phyloP scores from a whole-genome alignment of 805 yeast genomes.

The Grigorovia transvaalensis region DNA sequence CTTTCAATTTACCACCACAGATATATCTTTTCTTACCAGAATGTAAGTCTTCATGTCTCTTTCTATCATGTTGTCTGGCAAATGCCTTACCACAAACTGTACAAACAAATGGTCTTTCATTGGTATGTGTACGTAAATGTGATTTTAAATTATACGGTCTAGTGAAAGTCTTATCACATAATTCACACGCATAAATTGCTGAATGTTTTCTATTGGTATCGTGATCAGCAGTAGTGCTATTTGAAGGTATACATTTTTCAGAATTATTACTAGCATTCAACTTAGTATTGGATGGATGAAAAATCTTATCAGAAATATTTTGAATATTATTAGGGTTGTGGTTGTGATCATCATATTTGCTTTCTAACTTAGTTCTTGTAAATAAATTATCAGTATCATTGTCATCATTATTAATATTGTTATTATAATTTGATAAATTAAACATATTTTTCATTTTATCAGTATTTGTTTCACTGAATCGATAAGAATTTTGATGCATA shows the following conservation, averaged over 20 bases:
- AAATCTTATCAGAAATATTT: background rate
- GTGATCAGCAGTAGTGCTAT: background rate
- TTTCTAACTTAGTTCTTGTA: background rate
- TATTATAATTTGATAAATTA: slow-evolving; percentile 3
- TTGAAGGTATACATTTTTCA: too few relatives aligned
- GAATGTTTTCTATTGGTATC: slow-evolving; percentile 14
- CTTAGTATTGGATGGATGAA: background rate
- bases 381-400: background rate
- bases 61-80: slow-evolving; percentile 69
- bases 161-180: slow-evolving; percentile 81
- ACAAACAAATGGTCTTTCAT: slow-evolving; percentile 70
- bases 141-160: slow-evolving; percentile 89
- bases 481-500: too few relatives aligned
- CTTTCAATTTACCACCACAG: slow-evolving; percentile 54
- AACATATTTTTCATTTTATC: too few relatives aligned
- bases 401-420: slow-evolving; percentile 7
- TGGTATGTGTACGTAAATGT: slow-evolving; percentile 83
- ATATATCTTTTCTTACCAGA: slow-evolving; percentile 66
- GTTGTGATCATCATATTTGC: background rate
- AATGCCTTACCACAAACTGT: slow-evolving; percentile 69
- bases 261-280: background rate
- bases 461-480: too few relatives aligned
- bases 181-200: slow-evolving; percentile 47
- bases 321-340: background rate
- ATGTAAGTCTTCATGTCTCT: slow-evolving; percentile 67